These are phyloP conservation scores for Durio zibethinus DNA, from an alignment of 345 rosid species.

Conservation along the genomic window DNA sequence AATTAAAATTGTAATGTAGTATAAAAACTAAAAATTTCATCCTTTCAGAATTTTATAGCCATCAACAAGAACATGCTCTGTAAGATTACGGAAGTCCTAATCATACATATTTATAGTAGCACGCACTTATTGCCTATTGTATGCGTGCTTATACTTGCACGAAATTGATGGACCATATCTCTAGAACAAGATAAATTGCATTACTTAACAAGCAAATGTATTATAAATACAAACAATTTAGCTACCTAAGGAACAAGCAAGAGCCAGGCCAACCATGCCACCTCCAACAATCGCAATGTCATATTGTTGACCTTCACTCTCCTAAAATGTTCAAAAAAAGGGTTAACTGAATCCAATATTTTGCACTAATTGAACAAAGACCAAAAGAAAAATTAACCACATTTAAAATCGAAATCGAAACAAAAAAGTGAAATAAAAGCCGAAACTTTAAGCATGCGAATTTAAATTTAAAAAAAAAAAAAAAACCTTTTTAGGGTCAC, in stretches of 20 bases:
- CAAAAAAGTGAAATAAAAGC: neutral
- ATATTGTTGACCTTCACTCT: constrained; percentile 39
- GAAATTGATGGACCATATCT: neutral
- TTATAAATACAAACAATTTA: neutral
- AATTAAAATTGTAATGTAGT: constrained; percentile 11
- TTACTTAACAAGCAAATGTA: neutral
- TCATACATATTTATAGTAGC: neutral
- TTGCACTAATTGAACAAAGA: neutral
- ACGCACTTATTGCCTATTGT: neutral
- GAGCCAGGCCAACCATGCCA: constrained; percentile 97
- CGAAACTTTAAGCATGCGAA: neutral
- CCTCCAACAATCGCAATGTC: constrained; percentile 88
- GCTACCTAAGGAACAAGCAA: constrained; percentile 89
- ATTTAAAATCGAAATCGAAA: neutral
- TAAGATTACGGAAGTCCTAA: neutral
- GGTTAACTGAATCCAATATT: constrained; percentile 4
- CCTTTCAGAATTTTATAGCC: neutral
- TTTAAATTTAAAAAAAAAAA: neutral
- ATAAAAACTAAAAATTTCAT: neutral
- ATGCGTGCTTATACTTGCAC: neutral
- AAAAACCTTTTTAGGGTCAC: constrained; percentile 23
- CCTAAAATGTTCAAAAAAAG: constrained; percentile 26
- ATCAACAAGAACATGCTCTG: neutral
- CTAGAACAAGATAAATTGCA: neutral
- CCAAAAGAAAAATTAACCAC: neutral